Percentiles rank a stretch among this genome's conserved stretches.
Conservation (phyloP, 176 grass and related monocot species). For the Coix lacrymajobi region DNA sequence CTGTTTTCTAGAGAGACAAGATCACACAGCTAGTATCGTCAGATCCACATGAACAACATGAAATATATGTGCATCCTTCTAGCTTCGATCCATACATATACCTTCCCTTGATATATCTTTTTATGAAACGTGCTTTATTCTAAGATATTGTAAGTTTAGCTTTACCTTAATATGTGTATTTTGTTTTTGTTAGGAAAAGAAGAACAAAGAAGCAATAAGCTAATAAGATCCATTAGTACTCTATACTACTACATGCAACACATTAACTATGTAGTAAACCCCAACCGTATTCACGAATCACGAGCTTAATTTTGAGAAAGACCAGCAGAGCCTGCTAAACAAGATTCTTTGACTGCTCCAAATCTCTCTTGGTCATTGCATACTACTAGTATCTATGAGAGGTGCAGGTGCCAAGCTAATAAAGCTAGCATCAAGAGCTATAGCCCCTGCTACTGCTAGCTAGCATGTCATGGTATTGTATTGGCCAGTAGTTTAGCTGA, state of each 20-base stretch:
- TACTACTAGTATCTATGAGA: neutral
- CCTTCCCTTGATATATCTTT: neutral
- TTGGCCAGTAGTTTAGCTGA: conserved; percentile 12
- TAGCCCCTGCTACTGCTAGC: neutral
- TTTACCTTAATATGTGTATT: neutral
- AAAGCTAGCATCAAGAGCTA: conserved; percentile 2
- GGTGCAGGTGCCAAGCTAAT: neutral
- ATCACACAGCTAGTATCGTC: neutral
- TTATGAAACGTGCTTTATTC: neutral
- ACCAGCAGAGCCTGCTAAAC: neutral
- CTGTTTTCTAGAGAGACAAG: neutral
- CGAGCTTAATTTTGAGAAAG: neutral
- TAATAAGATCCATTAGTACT: neutral
- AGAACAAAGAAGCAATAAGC: neutral
- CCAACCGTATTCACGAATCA: neutral
- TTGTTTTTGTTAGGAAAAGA: neutral
- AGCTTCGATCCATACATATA: neutral
- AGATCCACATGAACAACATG: conserved; percentile 3
- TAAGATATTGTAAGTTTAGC: neutral
- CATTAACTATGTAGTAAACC: neutral
- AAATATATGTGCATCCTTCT: conserved; percentile 11
- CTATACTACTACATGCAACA: neutral
- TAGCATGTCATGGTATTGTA: conserved; percentile 19
- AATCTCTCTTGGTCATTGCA: conserved; percentile 5
- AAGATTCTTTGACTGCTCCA: conserved; percentile 26